These are phyloP conservation scores for Keithomyces neogunnii DNA, from an alignment of 2,329 filamentous ascomycete species.

Conservation along the genomic window DNA sequence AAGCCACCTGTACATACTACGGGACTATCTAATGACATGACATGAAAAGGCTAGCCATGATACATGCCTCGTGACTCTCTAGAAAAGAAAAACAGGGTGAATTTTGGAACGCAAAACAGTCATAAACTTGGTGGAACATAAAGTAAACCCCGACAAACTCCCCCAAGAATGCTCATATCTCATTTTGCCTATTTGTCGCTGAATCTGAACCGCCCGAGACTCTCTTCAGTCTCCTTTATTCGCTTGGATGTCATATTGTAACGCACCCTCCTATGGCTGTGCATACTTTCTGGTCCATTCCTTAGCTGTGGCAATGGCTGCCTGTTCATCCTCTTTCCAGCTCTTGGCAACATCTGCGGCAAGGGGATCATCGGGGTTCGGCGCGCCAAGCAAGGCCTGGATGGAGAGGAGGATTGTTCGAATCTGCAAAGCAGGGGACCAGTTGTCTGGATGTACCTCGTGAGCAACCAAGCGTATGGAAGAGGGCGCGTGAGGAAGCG, in stretches of 20 bases:
- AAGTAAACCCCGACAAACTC: slow-evolving; percentile 11
- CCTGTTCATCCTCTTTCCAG: slow-evolving; percentile 94
- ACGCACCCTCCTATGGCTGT: slow-evolving; percentile 29
- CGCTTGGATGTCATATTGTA: slow-evolving; percentile 4
- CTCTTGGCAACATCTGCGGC: slow-evolving; percentile 95
- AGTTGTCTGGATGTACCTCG: slow-evolving; percentile 62
- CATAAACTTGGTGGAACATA: not conserved
- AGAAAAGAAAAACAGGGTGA: not conserved
- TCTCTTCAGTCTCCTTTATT: slow-evolving; percentile 2
- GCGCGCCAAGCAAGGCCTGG: slow-evolving; percentile 89
- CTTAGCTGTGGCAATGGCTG: slow-evolving; percentile 82
- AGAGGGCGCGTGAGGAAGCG: not conserved
- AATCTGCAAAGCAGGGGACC: slow-evolving; percentile 96
- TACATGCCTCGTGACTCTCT: not conserved
- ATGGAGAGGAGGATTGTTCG: slow-evolving; percentile 98
- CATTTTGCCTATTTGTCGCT: slow-evolving; percentile 6
- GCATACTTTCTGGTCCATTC: slow-evolving; percentile 90
- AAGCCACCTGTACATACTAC: slow-evolving; percentile 1
- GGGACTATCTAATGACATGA: slow-evolving; percentile 2
- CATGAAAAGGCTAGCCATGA: slow-evolving; percentile 2
- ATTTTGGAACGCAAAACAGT: not conserved
- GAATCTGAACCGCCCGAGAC: slow-evolving; percentile 3
- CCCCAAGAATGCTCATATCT: slow-evolving; percentile 15
- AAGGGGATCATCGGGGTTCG: slow-evolving; percentile 96
- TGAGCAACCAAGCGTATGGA: slow-evolving; percentile 2